These are phyloP conservation scores for Verticillium tricorpus DNA, from an alignment of 2,329 filamentous ascomycete species.

Conservation along the genomic window DNA sequence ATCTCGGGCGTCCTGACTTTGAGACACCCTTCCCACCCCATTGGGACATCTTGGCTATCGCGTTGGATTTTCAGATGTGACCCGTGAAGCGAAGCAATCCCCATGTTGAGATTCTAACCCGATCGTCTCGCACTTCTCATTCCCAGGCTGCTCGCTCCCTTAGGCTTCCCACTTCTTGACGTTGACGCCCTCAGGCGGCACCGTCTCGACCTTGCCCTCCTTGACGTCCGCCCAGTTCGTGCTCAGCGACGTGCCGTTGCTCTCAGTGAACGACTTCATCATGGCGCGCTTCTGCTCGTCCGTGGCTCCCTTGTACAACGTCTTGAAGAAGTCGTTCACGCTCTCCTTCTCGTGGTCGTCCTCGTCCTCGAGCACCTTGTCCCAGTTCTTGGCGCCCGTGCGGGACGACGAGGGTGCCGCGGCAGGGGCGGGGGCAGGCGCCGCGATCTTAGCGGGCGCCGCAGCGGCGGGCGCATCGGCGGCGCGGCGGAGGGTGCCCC, in stretches of 20 bases:
- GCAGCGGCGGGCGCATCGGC: background rate
- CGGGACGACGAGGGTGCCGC: constrained; percentile 72
- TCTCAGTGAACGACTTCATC: constrained; percentile 96
- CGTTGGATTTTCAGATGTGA: too few species aligned
- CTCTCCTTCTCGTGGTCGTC: constrained; percentile 58
- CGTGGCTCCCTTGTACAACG: constrained; percentile 71
- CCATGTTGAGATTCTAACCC: too few species aligned
- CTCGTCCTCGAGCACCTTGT: constrained; percentile 59
- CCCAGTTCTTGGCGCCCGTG: constrained; percentile 85
- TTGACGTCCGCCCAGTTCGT: constrained; percentile 88
- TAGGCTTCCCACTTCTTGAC: constrained; percentile 61
- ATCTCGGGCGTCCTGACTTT: background rate
- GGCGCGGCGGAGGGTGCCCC: constrained; percentile 39
- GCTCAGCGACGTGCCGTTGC: constrained; percentile 86
- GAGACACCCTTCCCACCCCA: background rate
- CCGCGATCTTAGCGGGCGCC: background rate
- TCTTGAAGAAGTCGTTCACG: constrained; percentile 84
- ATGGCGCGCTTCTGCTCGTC: constrained; percentile 85
- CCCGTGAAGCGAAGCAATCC: too few species aligned
- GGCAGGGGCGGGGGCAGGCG: constrained; percentile 4
- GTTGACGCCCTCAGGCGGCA: constrained; percentile 72
- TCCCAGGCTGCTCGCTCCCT: background rate
- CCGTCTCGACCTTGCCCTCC: constrained; percentile 64
- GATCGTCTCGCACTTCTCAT: too few species aligned
- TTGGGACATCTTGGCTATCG: background rate